Base-by-base conservation (phyloP, 1,284 basidiomycete species). In the Cutaneotrichosporon daszewskae region DNA sequence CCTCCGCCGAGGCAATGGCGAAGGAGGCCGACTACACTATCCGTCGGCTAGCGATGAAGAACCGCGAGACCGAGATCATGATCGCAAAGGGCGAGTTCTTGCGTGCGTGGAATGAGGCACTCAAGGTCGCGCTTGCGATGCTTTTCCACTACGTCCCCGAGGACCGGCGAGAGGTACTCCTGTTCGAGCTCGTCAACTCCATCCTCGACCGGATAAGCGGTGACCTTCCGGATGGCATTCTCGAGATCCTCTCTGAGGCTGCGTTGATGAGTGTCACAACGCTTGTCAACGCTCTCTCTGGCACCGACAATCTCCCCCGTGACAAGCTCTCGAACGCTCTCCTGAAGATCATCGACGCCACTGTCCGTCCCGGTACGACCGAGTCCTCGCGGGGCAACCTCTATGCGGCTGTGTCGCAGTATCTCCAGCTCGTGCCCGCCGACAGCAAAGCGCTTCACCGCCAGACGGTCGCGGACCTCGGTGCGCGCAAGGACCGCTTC, bases 371-470 rank as follows among this genome's bases (percentile, higher is more conserved):
- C 42, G 85, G 84, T 44, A 84, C 82, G 5, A 79, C 84, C n/a
- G 87, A 91, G 57, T 75, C 86, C 37, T 84, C 91, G n/a, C 82
- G 92, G n/a, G 92, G 92, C 11, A 96, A 97, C 65, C 75, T 97
- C n/a, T 97, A 95, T 67, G 87, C 89, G 7, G 77, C 86, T 3
- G 74, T 96, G 43, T 81, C 89, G 69, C 92, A 94, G 66, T 92
- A 87, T 66, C 73, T 95, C 28, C 78, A 91, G 59, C 77, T 94
- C 26, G 62, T 77, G 32, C 45, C 43, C 24, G 54, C 59, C 23
- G 32, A 32, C 16, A 51, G 45, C 4, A 42, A 22, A 23, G 40
- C 24, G 6, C 70, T 89, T n/a, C 80, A 84, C 47, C 59, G 68
- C 9, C 79, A 81, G 1, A 83, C 82, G 45, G 69, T 85, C 8